Evolutionary conservation across 176 grass and related monocot species (phyloP), one percentile per base, ranked within the genome.

Genomic region (Themeda triandra): DNA sequence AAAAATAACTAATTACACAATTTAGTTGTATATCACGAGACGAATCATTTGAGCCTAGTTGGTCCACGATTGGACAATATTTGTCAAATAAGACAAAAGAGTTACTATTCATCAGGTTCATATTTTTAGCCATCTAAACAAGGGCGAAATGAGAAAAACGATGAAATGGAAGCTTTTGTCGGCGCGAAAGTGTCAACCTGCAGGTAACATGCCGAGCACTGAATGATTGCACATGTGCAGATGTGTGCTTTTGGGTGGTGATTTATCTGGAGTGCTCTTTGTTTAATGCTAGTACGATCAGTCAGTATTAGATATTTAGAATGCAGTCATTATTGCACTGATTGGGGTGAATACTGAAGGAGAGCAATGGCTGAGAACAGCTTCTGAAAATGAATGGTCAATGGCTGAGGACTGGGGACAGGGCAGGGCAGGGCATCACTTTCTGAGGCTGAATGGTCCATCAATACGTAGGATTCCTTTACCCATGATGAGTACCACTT

Each of bases 101-200:
- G n/a, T n/a, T n/a, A n/a, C n/a, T n/a, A n/a, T n/a, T n/a, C n/a
- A n/a, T n/a, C n/a, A n/a, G n/a, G n/a, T n/a, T n/a, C n/a, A n/a
- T n/a, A n/a, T n/a, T n/a, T n/a, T n/a, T n/a, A n/a, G n/a, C n/a
- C n/a, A n/a, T n/a, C n/a, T n/a, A n/a, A n/a, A n/a, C n/a, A n/a
- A n/a, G n/a, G n/a, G n/a, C n/a, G n/a, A n/a, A n/a, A n/a, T 81
- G 82, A 30, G 72, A 80, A 58, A 78, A 44, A 58, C 54, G 70
- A 51, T 13, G 51, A 89, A 76, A 35, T 85, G 77, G 82, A 85
- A 81, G 69, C 64, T 62, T 77, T 76, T 79, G 75, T 82, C 46
- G 45, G 85, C n/a, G 13, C 85, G 8, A 75, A 81, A 66, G n/a
- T n/a, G n/a, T n/a, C n/a, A n/a, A 8, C 39, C 0, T 41, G 23